Conservation (phyloP, 225 moss, liverwort and hornwort genomes). For the Pleurozium schreberi region DNA sequence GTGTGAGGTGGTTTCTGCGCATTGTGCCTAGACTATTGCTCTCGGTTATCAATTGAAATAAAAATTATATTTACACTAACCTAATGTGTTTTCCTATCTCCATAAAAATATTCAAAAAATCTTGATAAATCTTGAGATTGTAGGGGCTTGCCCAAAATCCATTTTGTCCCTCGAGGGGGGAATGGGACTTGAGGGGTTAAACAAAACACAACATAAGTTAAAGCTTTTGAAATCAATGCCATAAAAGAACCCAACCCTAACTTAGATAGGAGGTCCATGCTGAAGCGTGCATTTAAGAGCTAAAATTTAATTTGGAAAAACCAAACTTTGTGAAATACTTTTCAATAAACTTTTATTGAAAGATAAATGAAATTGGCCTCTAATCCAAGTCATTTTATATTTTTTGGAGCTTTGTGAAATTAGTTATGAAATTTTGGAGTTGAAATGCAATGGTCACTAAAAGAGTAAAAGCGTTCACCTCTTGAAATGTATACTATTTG, state of each 20-base stretch:
- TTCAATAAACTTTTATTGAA: no score
- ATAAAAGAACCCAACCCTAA: accelerated
- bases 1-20: no score
- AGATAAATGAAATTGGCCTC: neutral
- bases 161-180: no score
- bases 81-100: no score
- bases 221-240: neutral
- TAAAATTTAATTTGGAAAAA: neutral
- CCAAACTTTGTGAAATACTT: neutral
- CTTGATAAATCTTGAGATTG: no score
- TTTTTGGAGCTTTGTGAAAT: neutral
- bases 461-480: accelerated
- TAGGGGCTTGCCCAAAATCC: no score
- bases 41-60: no score
- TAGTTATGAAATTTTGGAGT: neutral
- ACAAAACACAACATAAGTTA: accelerated
- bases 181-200: no score
- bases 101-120: no score
- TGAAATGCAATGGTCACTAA: neutral
- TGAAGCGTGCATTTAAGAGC: neutral
- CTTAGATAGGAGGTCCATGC: neutral
- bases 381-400: accelerated
- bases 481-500: accelerated
- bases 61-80: no score
- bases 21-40: no score